Evolutionary conservation across 169 alveolate species (phyloP).

Genomic region (Eimeria zaria): DNA sequence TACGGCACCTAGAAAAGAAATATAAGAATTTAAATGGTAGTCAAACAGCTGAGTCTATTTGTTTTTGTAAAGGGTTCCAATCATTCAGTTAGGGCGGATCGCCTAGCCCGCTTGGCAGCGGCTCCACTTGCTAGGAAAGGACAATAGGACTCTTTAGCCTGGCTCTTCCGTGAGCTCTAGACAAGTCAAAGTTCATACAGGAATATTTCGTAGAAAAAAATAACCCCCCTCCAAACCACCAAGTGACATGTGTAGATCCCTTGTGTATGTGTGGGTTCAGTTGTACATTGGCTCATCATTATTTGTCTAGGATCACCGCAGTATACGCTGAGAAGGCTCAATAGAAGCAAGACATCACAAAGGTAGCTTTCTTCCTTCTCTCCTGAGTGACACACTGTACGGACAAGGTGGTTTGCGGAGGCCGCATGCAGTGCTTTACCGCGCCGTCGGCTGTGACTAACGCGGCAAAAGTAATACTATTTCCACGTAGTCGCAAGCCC

Average conservation of each 20-base stretch:
- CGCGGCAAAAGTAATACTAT: neutral
- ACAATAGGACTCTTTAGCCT: neutral
- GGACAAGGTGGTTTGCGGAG: neutral
- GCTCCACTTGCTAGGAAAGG: neutral
- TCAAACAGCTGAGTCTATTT: neutral
- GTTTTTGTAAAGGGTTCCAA: neutral
- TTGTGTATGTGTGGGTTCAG: neutral
- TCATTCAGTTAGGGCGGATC: neutral
- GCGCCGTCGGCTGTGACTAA: neutral
- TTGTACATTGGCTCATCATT: neutral
- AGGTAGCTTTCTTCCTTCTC: neutral
- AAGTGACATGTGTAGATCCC: neutral
- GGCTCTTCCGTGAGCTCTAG: neutral
- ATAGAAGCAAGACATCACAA: neutral
- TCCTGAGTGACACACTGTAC: neutral
- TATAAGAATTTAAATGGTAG: neutral
- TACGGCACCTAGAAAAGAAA: neutral
- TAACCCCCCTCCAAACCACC: neutral
- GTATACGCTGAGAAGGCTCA: neutral
- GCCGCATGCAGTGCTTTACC: neutral
- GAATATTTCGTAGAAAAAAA: neutral
- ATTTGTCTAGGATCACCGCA: neutral
- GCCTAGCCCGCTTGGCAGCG: neutral
- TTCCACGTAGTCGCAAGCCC: neutral
- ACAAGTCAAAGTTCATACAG: neutral